Conservation (phyloP, 2,329 filamentous ascomycete species). For the Fonsecaea erecta region DNA sequence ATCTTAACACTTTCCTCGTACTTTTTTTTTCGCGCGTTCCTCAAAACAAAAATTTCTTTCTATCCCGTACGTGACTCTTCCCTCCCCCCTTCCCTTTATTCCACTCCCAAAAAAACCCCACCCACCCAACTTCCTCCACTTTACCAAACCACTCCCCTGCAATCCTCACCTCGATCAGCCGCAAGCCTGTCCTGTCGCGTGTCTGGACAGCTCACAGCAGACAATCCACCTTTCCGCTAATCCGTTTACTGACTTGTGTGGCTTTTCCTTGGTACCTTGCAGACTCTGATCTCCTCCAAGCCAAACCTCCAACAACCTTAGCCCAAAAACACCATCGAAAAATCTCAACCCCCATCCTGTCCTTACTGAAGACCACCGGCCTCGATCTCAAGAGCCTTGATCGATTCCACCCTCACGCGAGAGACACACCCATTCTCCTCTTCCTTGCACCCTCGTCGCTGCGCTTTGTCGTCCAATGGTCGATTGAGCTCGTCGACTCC, state of each 20-base stretch:
- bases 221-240: conserved; percentile 16
- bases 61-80: conserved; percentile 12
- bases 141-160: conserved; percentile 28
- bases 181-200: conserved; percentile 29
- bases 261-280: conserved; percentile 30
- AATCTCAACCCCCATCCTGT: conserved; percentile 27
- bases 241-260: conserved; percentile 25
- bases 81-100: conserved; percentile 19
- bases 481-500: conserved; percentile 30
- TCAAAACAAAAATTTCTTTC: conserved; percentile 22
- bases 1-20: conserved; percentile 31
- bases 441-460: conserved; percentile 3
- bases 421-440: conserved; percentile 9
- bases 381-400: conserved; percentile 16
- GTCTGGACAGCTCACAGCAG: conserved; percentile 13
- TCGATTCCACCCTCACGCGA: background rate
- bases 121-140: conserved; percentile 31
- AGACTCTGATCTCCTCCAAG: conserved; percentile 15
- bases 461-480: conserved; percentile 31
- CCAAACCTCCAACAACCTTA: background rate
- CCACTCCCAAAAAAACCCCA: conserved; percentile 30
- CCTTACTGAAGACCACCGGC: conserved; percentile 28
- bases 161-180: conserved; percentile 24
- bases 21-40: conserved; percentile 25
- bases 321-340: conserved; percentile 10